Percentiles rank a stretch among this genome's conserved stretches.
Conservation (phyloP, 1,284 basidiomycete species). For the Macrocybe sp. region DNA sequence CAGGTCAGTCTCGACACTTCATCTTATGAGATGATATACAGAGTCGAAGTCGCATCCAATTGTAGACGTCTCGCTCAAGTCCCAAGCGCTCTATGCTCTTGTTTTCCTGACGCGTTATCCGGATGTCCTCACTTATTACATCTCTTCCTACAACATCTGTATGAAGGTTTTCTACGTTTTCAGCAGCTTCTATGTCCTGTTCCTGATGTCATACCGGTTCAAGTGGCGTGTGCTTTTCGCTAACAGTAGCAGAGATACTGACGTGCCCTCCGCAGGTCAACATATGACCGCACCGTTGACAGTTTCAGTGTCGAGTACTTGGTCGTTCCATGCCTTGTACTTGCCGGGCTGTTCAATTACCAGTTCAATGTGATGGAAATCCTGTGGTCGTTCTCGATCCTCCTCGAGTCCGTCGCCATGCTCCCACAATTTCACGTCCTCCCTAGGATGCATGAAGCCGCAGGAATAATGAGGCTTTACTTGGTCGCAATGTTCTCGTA, state of each 20-base stretch:
- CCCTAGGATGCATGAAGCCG: conserved; percentile 96
- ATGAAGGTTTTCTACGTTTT: conserved; percentile 99
- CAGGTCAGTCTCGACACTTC: too few species aligned
- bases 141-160: conserved; percentile 85
- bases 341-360: conserved; percentile 93
- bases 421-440: conserved; percentile 98
- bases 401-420: conserved; percentile 94
- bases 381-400: conserved; percentile 97
- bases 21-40: too few species aligned
- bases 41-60: too few species aligned
- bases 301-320: conserved; percentile 95
- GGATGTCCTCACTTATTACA: conserved; percentile 75
- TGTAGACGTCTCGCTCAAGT: conserved; percentile 95
- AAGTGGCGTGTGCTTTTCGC: conserved; percentile 25
- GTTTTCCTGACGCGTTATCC: conserved; percentile 91
- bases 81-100: conserved; percentile 88
- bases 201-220: conserved; percentile 76
- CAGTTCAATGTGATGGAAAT: conserved; percentile 71
- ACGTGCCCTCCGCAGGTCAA: conserved; percentile 58
- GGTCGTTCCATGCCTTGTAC: conserved; percentile 72
- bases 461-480: conserved; percentile 98
- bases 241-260: conserved; percentile 60
- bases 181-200: conserved; percentile 86
- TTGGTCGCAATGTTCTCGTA: conserved; percentile 94
- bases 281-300: conserved; percentile 95